Evolutionary conservation across 179 eudicot genomes (phyloP).

Genomic region (Beta macrorhiza): DNA sequence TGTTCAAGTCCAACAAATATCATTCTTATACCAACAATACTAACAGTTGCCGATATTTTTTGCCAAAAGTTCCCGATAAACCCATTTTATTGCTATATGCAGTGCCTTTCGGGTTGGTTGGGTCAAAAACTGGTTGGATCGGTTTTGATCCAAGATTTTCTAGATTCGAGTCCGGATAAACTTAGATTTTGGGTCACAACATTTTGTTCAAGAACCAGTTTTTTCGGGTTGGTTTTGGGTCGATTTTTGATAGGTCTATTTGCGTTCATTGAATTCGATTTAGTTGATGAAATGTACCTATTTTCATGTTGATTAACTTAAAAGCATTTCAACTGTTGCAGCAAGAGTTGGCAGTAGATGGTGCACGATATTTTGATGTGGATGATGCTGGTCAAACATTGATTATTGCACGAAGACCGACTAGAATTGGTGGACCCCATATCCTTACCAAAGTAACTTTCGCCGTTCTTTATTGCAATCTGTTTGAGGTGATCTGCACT

Average conservation of each 20-base stretch:
- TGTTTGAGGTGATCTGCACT: neutral
- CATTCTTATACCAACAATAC: too few species aligned
- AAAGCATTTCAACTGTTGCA: conserved; percentile 25
- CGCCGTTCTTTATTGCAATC: conserved; percentile 8
- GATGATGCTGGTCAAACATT: conserved; percentile 54
- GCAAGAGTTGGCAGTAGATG: conserved; percentile 61
- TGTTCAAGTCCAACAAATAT: too few species aligned
- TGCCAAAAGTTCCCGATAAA: too few species aligned
- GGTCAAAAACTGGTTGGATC: too few species aligned
- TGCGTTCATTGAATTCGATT: neutral
- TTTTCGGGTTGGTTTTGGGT: too few species aligned
- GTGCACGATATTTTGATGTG: conserved; percentile 71
- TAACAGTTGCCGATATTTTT: too few species aligned
- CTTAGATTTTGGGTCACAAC: too few species aligned
- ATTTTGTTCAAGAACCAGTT: too few species aligned
- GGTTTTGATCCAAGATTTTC: too few species aligned
- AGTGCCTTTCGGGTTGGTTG: too few species aligned
- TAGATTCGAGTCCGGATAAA: too few species aligned
- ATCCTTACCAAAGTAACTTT: conserved; percentile 60
- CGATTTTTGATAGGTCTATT: neutral
- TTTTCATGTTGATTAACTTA: neutral
- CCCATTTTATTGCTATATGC: too few species aligned
- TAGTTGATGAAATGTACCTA: conserved; percentile 18
- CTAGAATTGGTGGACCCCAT: conserved; percentile 61
- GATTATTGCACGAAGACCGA: conserved; percentile 59